Base-by-base conservation (phyloP, 495 filamentous ascomycete species). In the Hypoxylon rickii region DNA sequence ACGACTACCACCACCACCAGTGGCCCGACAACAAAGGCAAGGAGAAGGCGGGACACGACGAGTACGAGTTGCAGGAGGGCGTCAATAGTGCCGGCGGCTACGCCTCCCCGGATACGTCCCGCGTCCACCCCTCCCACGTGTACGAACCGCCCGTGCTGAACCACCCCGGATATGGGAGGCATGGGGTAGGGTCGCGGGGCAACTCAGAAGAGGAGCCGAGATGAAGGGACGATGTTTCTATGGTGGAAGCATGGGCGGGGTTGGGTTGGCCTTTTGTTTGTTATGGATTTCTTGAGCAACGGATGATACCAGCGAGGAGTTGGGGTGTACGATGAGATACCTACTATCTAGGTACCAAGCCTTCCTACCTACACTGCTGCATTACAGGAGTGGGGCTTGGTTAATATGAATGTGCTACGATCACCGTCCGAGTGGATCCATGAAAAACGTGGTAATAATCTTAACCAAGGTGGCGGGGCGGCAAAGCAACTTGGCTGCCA, bases 51-150 rank as follows among this genome's bases (percentile, higher is more conserved):
- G 41, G 19, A 1, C 12, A 66, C n/a, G 69, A 66, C 19, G 70
- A 63, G 11, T 70, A 70, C 43, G 67, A 70, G 46, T 20, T 65
- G 4, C 64, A 63, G 22, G 67, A 70, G 38, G 64, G 61, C 7
- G 55, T 55, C 8, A 62, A 55, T 33, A 66, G 66, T 44, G 54
- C 55, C 12, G 66, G 59, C 5, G 55, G 55, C 2, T 42, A 64
- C 16, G 53, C 53, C 7, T 34, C 43, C 19, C 38, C 43, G 0
- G 36, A 48, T n/a, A n/a, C n/a, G n/a, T n/a, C 6, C 44, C 53
- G 6, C 50, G 51, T 7, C 44, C 54, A 12, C 44, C 53, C 15
- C 22, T 46, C 15, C 24, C 18, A 3, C 17, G 24, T 26, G n/a
- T 13, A 3, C 34, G 58, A 10, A 46, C 63, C 13, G 24, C 64